Evolutionary conservation across 2,329 filamentous ascomycete species (phyloP), one percentile per base, ranked within the genome.

Genomic region (Alternaria atra): DNA sequence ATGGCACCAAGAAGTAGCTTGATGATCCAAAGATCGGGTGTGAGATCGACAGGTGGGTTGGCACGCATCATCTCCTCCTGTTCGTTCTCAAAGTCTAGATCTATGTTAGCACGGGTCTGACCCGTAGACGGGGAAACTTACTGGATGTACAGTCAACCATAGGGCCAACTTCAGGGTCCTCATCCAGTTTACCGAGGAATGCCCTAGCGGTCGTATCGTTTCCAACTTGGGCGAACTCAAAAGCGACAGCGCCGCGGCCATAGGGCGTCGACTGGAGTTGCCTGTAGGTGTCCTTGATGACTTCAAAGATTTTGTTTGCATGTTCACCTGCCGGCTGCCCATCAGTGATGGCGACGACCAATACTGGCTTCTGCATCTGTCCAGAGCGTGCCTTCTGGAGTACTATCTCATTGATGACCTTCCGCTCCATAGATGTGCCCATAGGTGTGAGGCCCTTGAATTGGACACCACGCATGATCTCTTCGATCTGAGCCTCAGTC

Each of bases 181-280:
- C 84, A 68, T 91, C 89, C n/a, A 91, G 82, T 69, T 86, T 86
- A 50, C 81, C 77, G 48, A 91, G 80, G 81, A 90, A 91, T 62
- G 89, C 84, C 55, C 86, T 85, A 2, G 89, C 89, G 65, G 85
- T 84, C 72, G 85, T 81, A 69, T 91, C 89, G 67, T 89, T 90
- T 63, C 89, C 89, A 50, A 91, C 89, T 69, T 91, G 89, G 0
- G 88, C 88, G 71, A 90, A 90, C 71, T 90, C 87, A 80, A 90
- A 90, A 0, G 86, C 84, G 60, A 90, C 77, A n/a, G 86, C 86
- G 50, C 85, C 85, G 29, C 81, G 80, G 32, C 87, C 87, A 68
- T 85, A 87, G 78, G 60, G 87, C 83, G 20, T 83, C 79, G 52
- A 83, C 17, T 52, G 34, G 25, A 52, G 50, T n/a, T 40, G 15